Evolutionary conservation across 1,284 basidiomycete species (phyloP), one percentile per base, ranked within the genome.

Genomic region (Ceratobasidium theobromae): DNA sequence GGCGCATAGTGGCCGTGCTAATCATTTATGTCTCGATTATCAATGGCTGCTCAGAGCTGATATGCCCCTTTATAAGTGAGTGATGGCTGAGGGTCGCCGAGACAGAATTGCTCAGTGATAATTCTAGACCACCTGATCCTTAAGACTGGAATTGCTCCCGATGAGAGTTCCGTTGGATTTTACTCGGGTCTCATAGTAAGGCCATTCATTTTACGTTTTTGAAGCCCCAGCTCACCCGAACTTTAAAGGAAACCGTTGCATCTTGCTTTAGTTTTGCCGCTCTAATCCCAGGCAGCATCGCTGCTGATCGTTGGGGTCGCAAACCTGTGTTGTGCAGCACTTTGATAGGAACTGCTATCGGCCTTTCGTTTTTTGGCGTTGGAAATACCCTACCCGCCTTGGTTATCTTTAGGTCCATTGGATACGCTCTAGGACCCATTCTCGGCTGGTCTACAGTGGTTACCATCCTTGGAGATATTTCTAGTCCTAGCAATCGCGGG

Each of bases 21-120:
- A n/a, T 49, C 4, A 35, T 40, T 21, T 45, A 40, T 30, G 41
- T 32, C 14, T 25, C 48, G 16, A 21, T 52, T 23, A 28, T 51
- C n/a, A 64, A 49, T 41, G 48, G 46, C 4, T 21, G 35, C 2
- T 64, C 58, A n/a, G 58, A 64, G 18, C 38, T 64, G 27, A 51
- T 49, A 28, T 64, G 58, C 48, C 58, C 58, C 9, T 64, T 64
- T 23, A 51, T 64, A 64, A 64, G 58, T 52, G 14, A 52, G 35
- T n/a, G 41, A 45, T 18, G 16, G 30, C 28, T 18, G 11, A 23
- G 16, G 11, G 40, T 43, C 40, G 23, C 4, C n/a, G 1, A 6
- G 4, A 12, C 1, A 60, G 12, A 35, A 9, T 12, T 38, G 5
- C 18, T 52, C 16, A 30, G 16, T 16, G 30, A 21, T 18, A 14